Conservation (phyloP, 345 rosid species). For the Pistacia integerrima region DNA sequence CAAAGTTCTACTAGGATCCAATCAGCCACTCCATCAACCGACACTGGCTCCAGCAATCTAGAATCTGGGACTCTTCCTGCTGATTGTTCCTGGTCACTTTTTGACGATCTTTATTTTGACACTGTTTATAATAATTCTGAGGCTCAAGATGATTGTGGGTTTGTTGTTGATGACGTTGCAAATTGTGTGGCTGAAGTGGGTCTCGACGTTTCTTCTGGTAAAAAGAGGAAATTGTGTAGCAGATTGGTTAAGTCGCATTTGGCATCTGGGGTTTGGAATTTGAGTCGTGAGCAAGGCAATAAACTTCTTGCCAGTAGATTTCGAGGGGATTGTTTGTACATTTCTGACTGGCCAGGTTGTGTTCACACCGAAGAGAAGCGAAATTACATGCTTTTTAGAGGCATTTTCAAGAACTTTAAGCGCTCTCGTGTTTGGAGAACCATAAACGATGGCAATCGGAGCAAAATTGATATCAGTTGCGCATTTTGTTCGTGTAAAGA, state of each 20-base stretch:
- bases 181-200: constrained; percentile 30
- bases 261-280: constrained; percentile 72
- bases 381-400: constrained; percentile 88
- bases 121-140: constrained; percentile 57
- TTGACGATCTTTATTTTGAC: constrained; percentile 78
- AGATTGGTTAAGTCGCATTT: constrained; percentile 63
- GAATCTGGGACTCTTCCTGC: constrained; percentile 17
- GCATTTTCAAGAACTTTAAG: constrained; percentile 88
- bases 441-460: constrained; percentile 64
- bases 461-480: constrained; percentile 65
- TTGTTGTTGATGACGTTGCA: constrained; percentile 23
- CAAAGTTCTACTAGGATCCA: constrained; percentile 15
- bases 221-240: constrained; percentile 53
- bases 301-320: constrained; percentile 90
- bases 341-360: constrained; percentile 96
- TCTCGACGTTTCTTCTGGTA: constrained; percentile 25
- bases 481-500: constrained; percentile 76
- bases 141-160: constrained; percentile 24
- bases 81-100: constrained; percentile 67
- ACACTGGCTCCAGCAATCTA: constrained; percentile 11
- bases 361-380: constrained; percentile 80
- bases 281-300: constrained; percentile 86
- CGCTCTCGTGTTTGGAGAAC: constrained; percentile 85
- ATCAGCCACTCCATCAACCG: constrained; percentile 14
- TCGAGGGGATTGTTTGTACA: constrained; percentile 78